phyloP scores from a whole-genome alignment of 495 filamentous ascomycete genomes.

The Hyphodiscus hymeniophilus region DNA sequence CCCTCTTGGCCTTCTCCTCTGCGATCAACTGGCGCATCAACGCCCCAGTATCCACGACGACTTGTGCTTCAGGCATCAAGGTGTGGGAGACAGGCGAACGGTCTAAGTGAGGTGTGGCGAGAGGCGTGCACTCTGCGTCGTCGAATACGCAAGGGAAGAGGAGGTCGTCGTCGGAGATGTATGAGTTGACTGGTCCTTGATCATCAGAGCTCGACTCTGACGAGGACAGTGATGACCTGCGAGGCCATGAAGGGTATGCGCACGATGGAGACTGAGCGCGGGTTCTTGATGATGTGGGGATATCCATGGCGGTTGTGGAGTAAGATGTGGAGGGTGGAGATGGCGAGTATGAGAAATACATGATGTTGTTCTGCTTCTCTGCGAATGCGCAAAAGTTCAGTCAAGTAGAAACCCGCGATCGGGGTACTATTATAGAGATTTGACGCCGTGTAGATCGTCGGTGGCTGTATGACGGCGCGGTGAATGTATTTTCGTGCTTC shows the following conservation, averaged over 20 bases:
- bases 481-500: not conserved
- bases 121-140: conserved; percentile 19
- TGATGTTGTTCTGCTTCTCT: not conserved
- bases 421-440: not conserved
- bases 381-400: not conserved
- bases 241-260: conserved; percentile 48
- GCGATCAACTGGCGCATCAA: conserved; percentile 19
- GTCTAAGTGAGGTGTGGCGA: conserved; percentile 9
- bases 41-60: conserved; percentile 15
- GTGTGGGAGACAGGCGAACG: conserved; percentile 13
- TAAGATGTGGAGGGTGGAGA: conserved; percentile 16
- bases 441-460: not conserved
- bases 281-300: conserved; percentile 10
- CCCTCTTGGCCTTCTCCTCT: conserved; percentile 20
- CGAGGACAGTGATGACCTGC: conserved; percentile 36
- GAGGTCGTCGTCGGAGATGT: conserved; percentile 44
- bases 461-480: not conserved
- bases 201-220: conserved; percentile 28
- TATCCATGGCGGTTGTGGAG: conserved; percentile 19
- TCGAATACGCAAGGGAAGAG: conserved; percentile 36
- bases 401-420: not conserved
- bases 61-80: conserved; percentile 9
- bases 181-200: conserved; percentile 26
- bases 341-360: conserved; percentile 20
- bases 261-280: conserved; percentile 29